A percentile compares a stretch with the other conserved stretches of the same genome.
phyloP scores from a whole-genome alignment of 2,329 filamentous ascomycete genomes.

The Aplosporella prunicola region DNA sequence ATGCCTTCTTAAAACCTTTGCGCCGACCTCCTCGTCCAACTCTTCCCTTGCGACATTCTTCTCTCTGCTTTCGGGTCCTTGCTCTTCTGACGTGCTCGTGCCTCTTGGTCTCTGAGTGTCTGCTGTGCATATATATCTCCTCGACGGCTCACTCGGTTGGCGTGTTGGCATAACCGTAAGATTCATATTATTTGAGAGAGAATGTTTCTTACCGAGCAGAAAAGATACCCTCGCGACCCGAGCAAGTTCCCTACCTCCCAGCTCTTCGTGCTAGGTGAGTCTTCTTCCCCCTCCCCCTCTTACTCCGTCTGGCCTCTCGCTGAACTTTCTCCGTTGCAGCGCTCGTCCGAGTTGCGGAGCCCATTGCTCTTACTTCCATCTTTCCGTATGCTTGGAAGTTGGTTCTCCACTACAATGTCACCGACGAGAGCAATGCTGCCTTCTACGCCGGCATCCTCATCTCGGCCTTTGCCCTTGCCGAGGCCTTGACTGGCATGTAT shows the following conservation, averaged over 20 bases:
- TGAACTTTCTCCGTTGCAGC: slow-evolving; percentile 44
- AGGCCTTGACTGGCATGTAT: slow-evolving; percentile 72
- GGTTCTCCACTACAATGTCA: slow-evolving; percentile 27
- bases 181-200: slow-evolving; percentile 37
- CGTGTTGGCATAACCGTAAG: slow-evolving; percentile 38
- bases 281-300: background rate
- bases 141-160: slow-evolving; percentile 1
- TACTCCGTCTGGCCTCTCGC: background rate
- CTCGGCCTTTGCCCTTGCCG: slow-evolving; percentile 81
- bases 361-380: slow-evolving; percentile 86
- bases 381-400: slow-evolving; percentile 60
- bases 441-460: slow-evolving; percentile 78
- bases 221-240: slow-evolving; percentile 50
- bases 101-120: too few species aligned
- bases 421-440: slow-evolving; percentile 45
- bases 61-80: background rate
- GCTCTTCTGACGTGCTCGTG: too few species aligned
- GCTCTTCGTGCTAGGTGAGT: slow-evolving; percentile 73
- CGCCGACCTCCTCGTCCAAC: background rate
- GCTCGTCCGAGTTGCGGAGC: slow-evolving; percentile 85
- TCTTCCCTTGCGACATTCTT: background rate
- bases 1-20: slow-evolving; percentile 3
- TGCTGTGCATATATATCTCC: too few species aligned
- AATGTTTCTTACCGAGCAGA: slow-evolving; percentile 52
- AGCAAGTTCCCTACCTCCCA: slow-evolving; percentile 74